Evolutionary conservation across 1,284 basidiomycete species (phyloP).

Genomic region (Moniliella sp.): DNA sequence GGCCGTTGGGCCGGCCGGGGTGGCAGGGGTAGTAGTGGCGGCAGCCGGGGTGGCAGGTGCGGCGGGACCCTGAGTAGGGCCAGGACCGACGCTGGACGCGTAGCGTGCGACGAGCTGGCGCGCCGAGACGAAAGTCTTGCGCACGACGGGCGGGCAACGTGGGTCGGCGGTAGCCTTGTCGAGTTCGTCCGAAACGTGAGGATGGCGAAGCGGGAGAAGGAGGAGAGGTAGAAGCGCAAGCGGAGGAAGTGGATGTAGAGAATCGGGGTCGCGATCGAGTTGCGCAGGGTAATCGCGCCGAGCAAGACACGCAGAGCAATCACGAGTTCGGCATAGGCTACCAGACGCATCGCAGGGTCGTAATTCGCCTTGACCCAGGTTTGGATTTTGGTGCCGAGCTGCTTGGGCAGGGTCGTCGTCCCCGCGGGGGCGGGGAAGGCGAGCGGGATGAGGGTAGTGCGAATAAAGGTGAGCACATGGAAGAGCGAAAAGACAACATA

Average conservation of each 20-base stretch:
- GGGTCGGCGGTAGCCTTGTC: conserved; percentile 19
- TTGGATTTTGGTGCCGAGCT: conserved; percentile 18
- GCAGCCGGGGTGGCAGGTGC: too few relatives aligned
- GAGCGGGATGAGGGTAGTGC: conserved; percentile 23
- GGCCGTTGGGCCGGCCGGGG: too few relatives aligned
- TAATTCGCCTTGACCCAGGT: conserved; percentile 32
- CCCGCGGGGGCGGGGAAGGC: conserved; percentile 12
- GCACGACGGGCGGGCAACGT: conserved; percentile 23
- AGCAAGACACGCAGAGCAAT: conserved; percentile 29
- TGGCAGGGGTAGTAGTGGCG: too few relatives aligned
- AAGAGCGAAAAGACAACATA: conserved; percentile 34
- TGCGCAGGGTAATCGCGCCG: conserved; percentile 26
- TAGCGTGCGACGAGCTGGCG: too few relatives aligned
- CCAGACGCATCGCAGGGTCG: conserved; percentile 33
- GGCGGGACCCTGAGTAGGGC: too few relatives aligned
- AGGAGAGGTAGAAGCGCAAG: conserved; percentile 31
- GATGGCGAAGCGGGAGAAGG: conserved; percentile 26
- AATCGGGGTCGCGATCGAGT: conserved; percentile 24
- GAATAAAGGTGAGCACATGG: conserved; percentile 29
- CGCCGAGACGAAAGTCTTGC: conserved; percentile 17
- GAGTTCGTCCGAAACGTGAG: conserved; percentile 19
- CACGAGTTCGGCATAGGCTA: conserved; percentile 30
- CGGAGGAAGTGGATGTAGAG: conserved; percentile 29
- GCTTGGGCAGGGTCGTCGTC: conserved; percentile 11
- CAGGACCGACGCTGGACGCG: too few relatives aligned